Evolutionary conservation across 2,329 filamentous ascomycete genomes (phyloP), one percentile per base, ranked within the genome.

Genomic region (Pseudocercospora musae): DNA sequence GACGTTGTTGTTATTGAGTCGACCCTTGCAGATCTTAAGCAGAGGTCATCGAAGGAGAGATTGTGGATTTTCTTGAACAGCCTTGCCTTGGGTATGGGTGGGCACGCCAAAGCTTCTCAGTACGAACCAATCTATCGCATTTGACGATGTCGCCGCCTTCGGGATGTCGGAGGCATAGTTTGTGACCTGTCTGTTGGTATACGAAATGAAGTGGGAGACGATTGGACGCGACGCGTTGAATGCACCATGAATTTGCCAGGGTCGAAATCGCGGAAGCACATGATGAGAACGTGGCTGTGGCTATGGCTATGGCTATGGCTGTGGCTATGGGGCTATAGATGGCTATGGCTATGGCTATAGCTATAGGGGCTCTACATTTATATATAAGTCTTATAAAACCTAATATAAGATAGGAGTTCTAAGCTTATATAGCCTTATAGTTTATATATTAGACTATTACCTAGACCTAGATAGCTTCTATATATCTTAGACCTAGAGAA

Each of bases 221-320:
- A 20, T n/a, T 11, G 9, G 42, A 46, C 21, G 42, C 18, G n/a
- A 23, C 18, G 21, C 42, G 55, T 44, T 9, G 42, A 52, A 50
- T 50, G 52, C 49, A 57, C 54, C 20, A 63, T 61, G 62, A 62
- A 48, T 53, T 60, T 49, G 59, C 59, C 57, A 25, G 15, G 21
- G 48, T 25, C 25, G 48, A 31, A 25, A 52, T 52, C 25, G 48
- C 48, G 48, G 48, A n/a, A 50, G 29, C 48, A 50, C 21, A n/a
- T n/a, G n/a, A 2, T 50, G 48, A 50, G 23, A 11, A n/a, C 20
- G 48, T 50, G 48, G 8, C 9, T 3, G 48, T 50, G 48, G 48
- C 48, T 15, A n/a, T n/a, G n/a, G n/a, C n/a, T n/a, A n/a, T n/a
- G n/a, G n/a, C n/a, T n/a, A n/a, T n/a, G n/a, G n/a, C n/a, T n/a